Conservation (phyloP, 305 asterid species). For the Stenogyne calaminthoides region DNA sequence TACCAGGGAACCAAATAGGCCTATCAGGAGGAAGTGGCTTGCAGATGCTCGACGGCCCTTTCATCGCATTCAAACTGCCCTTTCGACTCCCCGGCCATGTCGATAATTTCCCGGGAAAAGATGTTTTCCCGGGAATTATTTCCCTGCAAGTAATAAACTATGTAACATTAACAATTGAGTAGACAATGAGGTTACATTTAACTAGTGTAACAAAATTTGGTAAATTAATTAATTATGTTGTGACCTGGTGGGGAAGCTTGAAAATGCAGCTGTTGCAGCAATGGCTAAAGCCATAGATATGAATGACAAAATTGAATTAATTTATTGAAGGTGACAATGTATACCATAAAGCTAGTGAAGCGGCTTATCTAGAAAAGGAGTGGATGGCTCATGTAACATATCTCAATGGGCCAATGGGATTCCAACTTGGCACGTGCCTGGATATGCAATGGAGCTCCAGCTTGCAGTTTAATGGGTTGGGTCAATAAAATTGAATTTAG, state of each 20-base stretch:
- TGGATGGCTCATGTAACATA: conserved; percentile 17
- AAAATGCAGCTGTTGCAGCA: conserved; percentile 36
- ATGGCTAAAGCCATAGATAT: conserved; percentile 57
- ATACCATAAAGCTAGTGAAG: not conserved
- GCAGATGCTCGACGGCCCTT: conserved; percentile 78
- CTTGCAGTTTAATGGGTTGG: not conserved
- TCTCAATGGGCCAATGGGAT: conserved; percentile 23
- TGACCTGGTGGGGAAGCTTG: conserved; percentile 55
- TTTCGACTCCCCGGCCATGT: conserved; percentile 9
- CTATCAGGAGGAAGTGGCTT: conserved; percentile 88
- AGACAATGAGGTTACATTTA: not conserved
- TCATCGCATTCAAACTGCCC: conserved; percentile 49
- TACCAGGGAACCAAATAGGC: conserved; percentile 92
- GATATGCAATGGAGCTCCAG: not conserved
- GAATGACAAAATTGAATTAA: not conserved
- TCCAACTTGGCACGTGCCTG: conserved; percentile 9
- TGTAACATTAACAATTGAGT: not conserved
- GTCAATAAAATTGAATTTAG: too few species aligned
- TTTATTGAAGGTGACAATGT: not conserved
- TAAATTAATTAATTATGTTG: not conserved
- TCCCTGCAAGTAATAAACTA: conserved; percentile 34
- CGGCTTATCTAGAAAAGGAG: conserved; percentile 28
- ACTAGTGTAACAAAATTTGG: not conserved
- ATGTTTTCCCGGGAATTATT: conserved; percentile 19
- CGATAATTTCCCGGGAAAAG: conserved; percentile 26